Conservation (phyloP, 371 early-diverging fungal genomes). For the Lichtheimia ramosa region DNA sequence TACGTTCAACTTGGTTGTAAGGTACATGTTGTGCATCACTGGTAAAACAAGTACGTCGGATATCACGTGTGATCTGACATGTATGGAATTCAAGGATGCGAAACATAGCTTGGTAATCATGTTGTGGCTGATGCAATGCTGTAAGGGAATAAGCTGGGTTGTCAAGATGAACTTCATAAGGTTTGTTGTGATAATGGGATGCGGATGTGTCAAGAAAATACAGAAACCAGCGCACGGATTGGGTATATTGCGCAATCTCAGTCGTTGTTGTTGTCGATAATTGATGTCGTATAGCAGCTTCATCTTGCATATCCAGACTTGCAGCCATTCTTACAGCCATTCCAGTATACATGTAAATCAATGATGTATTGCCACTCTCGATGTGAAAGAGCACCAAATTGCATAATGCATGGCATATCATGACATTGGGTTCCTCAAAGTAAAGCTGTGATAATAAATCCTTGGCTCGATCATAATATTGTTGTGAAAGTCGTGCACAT, state of each 20-base stretch:
- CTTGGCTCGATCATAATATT: slow-evolving; percentile 43
- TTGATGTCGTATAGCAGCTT: slow-evolving; percentile 19
- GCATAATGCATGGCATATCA: slow-evolving; percentile 40
- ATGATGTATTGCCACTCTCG: slow-evolving; percentile 44
- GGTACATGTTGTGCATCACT: slow-evolving; percentile 31
- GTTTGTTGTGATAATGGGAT: slow-evolving; percentile 46
- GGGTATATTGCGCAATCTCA: slow-evolving; percentile 27
- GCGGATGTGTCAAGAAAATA: slow-evolving; percentile 46
- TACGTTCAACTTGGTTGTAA: slow-evolving; percentile 36
- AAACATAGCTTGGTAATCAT: slow-evolving; percentile 31
- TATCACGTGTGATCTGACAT: slow-evolving; percentile 43
- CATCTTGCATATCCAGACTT: slow-evolving; percentile 23
- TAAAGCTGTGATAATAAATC: slow-evolving; percentile 32
- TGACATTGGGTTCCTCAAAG: slow-evolving; percentile 38
- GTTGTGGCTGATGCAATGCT: not conserved
- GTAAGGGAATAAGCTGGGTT: not conserved
- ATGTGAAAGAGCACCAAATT: slow-evolving; percentile 47
- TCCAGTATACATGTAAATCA: slow-evolving; percentile 44
- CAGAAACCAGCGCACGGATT: slow-evolving; percentile 43
- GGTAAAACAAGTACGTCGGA: slow-evolving; percentile 42
- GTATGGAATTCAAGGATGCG: slow-evolving; percentile 37
- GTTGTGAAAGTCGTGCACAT: slow-evolving; percentile 10
- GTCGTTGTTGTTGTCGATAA: not conserved
- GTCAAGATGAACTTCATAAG: slow-evolving; percentile 37
- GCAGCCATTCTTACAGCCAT: slow-evolving; percentile 48